A percentile compares a stretch with the other conserved stretches of the same genome.
Conservation (phyloP, 2,329 filamentous ascomycete species). For the Fusarium lateritium region DNA sequence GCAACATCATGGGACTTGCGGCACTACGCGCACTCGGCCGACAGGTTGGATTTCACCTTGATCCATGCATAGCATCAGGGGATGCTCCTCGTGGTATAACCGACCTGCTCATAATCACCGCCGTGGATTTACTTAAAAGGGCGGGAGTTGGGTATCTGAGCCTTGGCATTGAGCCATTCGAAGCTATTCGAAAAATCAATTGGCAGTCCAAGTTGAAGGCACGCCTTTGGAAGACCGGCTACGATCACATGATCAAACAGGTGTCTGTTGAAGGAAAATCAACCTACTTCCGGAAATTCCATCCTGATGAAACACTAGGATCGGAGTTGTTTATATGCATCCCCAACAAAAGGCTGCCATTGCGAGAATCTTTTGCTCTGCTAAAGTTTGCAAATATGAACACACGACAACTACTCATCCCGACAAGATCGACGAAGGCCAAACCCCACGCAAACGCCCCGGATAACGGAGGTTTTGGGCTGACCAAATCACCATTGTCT, state of each 20-base stretch:
- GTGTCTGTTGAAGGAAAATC: conserved; percentile 19
- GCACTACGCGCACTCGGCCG: conserved; percentile 20
- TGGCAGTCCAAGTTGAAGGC: conserved; percentile 11
- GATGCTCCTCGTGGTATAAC: conserved; percentile 12
- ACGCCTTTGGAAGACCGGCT: conserved; percentile 15
- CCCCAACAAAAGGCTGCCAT: conserved; percentile 1
- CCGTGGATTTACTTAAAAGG: conserved; percentile 9
- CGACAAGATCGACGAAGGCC: neutral
- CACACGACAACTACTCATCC: neutral
- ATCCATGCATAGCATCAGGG: conserved; percentile 19
- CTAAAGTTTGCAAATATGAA: conserved; percentile 26
- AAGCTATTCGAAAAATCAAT: neutral
- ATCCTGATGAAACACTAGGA: conserved; percentile 1
- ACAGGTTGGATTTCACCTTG: conserved; percentile 16
- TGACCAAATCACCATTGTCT: too few relatives aligned
- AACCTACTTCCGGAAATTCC: conserved; percentile 18
- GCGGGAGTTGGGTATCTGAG: conserved; percentile 19
- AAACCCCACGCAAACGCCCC: too few relatives aligned
- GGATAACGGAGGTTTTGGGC: too few relatives aligned
- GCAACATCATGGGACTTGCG: conserved; percentile 11
- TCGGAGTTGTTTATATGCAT: conserved; percentile 23
- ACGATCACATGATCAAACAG: conserved; percentile 12
- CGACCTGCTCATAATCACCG: conserved; percentile 13
- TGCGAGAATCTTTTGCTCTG: conserved; percentile 18
- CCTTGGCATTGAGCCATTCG: conserved; percentile 8